Conservation (phyloP, 2,329 filamentous ascomycete genomes). For the Fusarium nanum region DNA sequence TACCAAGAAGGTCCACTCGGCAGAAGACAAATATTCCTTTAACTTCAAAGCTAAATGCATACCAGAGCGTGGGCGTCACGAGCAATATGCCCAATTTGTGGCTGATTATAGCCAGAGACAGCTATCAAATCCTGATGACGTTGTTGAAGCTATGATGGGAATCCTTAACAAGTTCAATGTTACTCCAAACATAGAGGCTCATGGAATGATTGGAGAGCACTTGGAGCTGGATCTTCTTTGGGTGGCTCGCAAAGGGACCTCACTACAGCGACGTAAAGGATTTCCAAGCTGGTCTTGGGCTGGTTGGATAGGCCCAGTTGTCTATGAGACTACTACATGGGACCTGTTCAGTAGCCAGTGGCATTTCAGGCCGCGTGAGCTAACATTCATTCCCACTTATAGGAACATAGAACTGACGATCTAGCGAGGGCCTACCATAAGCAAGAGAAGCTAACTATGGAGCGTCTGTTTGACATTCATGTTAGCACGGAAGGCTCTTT, state of each 20-base stretch:
- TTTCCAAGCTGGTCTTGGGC: not conserved
- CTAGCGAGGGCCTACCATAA: not conserved
- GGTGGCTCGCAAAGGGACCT: not conserved
- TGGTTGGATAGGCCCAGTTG: not conserved
- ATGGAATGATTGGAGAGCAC: not conserved
- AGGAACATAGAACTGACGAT: not conserved
- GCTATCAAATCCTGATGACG: not conserved
- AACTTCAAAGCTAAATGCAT: fast-evolving
- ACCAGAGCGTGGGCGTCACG: fast-evolving
- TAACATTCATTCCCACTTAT: fast-evolving
- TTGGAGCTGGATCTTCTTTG: not conserved
- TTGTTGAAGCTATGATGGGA: not conserved
- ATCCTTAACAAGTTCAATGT: not conserved
- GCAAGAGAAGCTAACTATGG: fast-evolving
- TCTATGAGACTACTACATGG: not conserved
- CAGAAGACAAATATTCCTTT: not conserved
- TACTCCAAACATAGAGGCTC: not conserved
- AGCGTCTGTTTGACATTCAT: not conserved
- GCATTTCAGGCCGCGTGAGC: not conserved
- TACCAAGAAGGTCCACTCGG: not conserved
- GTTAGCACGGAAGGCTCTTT: not conserved
- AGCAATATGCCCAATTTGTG: not conserved
- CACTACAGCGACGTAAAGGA: not conserved
- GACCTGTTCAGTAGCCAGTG: not conserved
- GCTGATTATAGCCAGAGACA: not conserved